phyloP scores from a whole-genome alignment of 139 green algal genomes.

The Haematococcus lacustris region DNA sequence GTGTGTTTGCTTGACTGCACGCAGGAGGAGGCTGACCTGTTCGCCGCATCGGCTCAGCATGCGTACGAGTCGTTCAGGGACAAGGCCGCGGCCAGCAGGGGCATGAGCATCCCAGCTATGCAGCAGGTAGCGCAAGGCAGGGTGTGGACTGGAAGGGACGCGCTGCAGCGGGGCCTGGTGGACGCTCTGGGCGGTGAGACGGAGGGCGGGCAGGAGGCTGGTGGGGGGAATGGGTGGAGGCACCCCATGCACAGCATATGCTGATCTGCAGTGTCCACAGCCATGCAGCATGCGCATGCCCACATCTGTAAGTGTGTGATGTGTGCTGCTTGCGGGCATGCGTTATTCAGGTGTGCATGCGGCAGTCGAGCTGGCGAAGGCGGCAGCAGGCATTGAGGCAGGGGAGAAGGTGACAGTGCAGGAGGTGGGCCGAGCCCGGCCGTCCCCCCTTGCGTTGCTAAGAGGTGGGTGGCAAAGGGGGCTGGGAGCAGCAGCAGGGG shows the following conservation, averaged over 20 bases:
- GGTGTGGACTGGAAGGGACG: constrained; percentile 77
- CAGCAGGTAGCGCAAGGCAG: constrained; percentile 68
- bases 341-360: no score
- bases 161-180: constrained; percentile 65
- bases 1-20: no score
- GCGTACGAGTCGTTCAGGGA: constrained; percentile 80
- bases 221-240: no score
- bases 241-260: no score
- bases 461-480: no score
- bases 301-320: no score
- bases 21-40: constrained; percentile 66
- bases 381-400: constrained; percentile 41
- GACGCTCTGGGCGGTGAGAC: constrained; percentile 84
- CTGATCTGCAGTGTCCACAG: no score
- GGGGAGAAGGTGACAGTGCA: constrained; percentile 37
- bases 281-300: no score
- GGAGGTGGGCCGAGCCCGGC: constrained; percentile 44
- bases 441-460: constrained; percentile 41
- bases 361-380: constrained; percentile 76
- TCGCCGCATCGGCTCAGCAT: constrained; percentile 58
- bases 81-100: constrained; percentile 26
- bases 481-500: no score
- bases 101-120: constrained; percentile 48
- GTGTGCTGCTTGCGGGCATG: no score
- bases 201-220: no score